Evolutionary conservation across 2,329 filamentous ascomycete genomes (phyloP), one percentile per base, ranked within the genome.

Genomic region (Dothideomycetes sp.): DNA sequence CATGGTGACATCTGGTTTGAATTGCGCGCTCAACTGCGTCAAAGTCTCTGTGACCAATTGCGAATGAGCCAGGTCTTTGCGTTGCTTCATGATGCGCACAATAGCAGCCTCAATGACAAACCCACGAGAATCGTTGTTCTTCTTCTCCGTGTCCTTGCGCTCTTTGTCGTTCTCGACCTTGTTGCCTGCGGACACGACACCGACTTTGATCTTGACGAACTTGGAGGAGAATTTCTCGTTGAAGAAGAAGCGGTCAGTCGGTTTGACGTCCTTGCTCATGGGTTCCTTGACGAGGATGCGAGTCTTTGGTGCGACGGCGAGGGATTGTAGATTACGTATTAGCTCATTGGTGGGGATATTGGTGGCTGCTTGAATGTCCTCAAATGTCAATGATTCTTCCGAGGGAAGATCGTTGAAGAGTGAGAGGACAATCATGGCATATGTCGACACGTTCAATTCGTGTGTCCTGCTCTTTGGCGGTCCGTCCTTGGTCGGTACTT

Each of bases 371-470:
- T 91, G 82, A 19, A 96, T 91, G 47, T 94, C 84, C 41, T 91
- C 83, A 43, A 72, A 78, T 0, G 69, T 75, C 6, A 80, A 56
- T 15, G 60, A 65, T 39, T 69, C 59, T 20, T 64, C 68, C 1
- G 64, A 51, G 2, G 66, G 60, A 0, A 93, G 54, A 25, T 89
- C 78, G 54, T 96, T 96, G 71, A 96, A 98, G 0, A 95, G 74
- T 31, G 94, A 61, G 15, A 98, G 64, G 17, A 96, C 79, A 15
- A 95, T 67, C 84, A 96, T 94, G 52, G 80, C 86, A 58, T 91
- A 91, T 0, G 91, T 96, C 1, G 87, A 82, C 15, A 94, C 87
- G 46, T 87, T 94, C 41, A 98, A 69, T 53, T 98, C 91, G 55
- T 96, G 89, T 24, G 81, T 79, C 23, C 82, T 73, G 48, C 83